Conservation (phyloP, 495 filamentous ascomycete genomes). For the Aspergillus incahuasiensis region DNA sequence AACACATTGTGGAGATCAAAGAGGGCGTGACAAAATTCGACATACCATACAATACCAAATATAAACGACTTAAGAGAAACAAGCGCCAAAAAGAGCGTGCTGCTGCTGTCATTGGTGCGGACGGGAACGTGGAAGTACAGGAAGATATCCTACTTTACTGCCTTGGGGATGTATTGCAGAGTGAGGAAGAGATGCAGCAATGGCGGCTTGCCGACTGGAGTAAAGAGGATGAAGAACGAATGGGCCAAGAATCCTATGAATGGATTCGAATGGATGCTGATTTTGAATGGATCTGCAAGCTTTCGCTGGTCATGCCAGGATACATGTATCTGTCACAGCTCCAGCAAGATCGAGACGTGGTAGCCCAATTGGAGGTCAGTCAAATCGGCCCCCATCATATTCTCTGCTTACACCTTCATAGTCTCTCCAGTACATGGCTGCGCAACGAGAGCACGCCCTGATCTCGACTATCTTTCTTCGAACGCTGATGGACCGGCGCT, state of each 20-base stretch:
- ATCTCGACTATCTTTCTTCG: conserved; percentile 80
- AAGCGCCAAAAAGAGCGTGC: conserved; percentile 77
- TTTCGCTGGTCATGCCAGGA: conserved; percentile 71
- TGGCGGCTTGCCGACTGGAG: conserved; percentile 89
- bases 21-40: conserved; percentile 77
- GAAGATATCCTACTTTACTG: conserved; percentile 89
- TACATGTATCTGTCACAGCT: conserved; percentile 98
- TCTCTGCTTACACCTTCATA: conserved; percentile 17
- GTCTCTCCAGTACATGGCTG: conserved; percentile 58
- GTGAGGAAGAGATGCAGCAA: conserved; percentile 70
- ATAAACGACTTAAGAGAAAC: conserved; percentile 93
- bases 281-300: conserved; percentile 92
- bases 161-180: conserved; percentile 84
- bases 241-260: conserved; percentile 95
- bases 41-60: conserved; percentile 98
- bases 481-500: conserved; percentile 85
- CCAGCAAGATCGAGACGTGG: conserved; percentile 94
- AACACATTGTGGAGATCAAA: conserved; percentile 94
- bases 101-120: conserved; percentile 57
- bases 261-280: conserved; percentile 98
- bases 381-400: neutral
- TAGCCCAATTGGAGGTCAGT: conserved; percentile 81
- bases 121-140: conserved; percentile 59
- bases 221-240: conserved; percentile 74
- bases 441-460: conserved; percentile 60